phyloP scores from a whole-genome alignment of 2,329 filamentous ascomycete species.

The Leptographium flavum region DNA sequence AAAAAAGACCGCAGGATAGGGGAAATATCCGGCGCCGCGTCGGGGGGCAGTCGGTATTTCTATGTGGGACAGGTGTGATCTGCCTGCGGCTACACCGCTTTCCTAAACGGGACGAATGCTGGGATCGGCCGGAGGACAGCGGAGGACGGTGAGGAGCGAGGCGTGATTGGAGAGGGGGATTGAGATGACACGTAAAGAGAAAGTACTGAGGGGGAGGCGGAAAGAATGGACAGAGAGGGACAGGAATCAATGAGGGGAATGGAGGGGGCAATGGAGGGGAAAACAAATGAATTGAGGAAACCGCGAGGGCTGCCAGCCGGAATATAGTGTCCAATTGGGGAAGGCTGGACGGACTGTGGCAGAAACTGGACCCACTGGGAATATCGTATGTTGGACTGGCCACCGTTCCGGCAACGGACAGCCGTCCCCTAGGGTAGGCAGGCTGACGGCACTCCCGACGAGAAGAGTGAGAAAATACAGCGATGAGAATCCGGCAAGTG shows the following conservation, averaged over 20 bases:
- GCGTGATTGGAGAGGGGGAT: background rate
- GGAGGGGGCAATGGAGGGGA: background rate
- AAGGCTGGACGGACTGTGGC: background rate
- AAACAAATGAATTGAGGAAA: background rate
- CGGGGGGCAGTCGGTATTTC: background rate
- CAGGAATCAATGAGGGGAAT: too few relatives aligned
- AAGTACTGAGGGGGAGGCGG: background rate
- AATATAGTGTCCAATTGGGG: background rate
- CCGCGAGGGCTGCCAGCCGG: background rate
- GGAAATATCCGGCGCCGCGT: background rate
- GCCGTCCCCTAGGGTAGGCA: background rate
- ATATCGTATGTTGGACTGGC: background rate
- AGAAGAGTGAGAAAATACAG: background rate
- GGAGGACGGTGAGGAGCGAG: too few relatives aligned
- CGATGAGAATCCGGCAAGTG: background rate
- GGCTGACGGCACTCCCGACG: background rate
- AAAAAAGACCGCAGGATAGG: background rate
- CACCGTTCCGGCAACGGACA: background rate
- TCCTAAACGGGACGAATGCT: background rate
- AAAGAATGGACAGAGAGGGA: background rate
- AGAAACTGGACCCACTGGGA: background rate
- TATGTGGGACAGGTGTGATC: background rate
- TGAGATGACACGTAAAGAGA: background rate
- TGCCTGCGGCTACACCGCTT: background rate
- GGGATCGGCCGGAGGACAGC: too few relatives aligned